Conservation (phyloP, 148 eudicot species). For the Talinum fruticosum region DNA sequence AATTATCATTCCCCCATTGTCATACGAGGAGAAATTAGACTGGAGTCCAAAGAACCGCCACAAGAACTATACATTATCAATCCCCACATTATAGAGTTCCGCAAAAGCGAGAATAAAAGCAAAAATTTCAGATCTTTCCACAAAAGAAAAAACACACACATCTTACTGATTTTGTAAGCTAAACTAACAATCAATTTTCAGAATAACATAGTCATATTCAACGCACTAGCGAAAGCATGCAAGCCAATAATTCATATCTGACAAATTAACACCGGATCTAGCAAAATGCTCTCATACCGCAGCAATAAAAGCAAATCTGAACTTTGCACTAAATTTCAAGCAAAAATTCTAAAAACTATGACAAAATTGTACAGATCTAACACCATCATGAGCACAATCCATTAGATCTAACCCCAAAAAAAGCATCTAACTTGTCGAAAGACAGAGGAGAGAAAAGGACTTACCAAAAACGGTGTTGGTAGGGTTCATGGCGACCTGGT, state of each 20-base stretch:
- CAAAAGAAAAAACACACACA: too few relatives aligned
- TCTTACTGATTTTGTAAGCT: neutral
- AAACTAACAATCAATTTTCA: neutral
- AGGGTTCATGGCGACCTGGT: conserved; percentile 11
- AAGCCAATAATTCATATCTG: too few relatives aligned
- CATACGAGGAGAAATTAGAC: too few relatives aligned
- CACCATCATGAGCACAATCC: neutral
- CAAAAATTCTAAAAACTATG: neutral
- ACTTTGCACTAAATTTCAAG: neutral
- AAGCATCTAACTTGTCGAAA: neutral
- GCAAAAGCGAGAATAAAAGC: neutral
- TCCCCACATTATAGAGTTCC: neutral
- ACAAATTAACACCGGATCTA: neutral
- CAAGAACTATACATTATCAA: neutral
- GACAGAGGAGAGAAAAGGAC: neutral
- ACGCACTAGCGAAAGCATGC: neutral
- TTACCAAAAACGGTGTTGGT: conserved; percentile 3
- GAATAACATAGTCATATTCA: too few relatives aligned
- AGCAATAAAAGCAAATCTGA: neutral
- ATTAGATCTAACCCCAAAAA: neutral
- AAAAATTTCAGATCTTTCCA: neutral
- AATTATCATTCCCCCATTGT: too few relatives aligned
- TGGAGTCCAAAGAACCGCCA: neutral
- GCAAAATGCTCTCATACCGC: neutral
- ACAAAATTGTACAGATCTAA: neutral